Conservation (phyloP, 2,329 filamentous ascomycete species). For the Colletotrichum sp. region DNA sequence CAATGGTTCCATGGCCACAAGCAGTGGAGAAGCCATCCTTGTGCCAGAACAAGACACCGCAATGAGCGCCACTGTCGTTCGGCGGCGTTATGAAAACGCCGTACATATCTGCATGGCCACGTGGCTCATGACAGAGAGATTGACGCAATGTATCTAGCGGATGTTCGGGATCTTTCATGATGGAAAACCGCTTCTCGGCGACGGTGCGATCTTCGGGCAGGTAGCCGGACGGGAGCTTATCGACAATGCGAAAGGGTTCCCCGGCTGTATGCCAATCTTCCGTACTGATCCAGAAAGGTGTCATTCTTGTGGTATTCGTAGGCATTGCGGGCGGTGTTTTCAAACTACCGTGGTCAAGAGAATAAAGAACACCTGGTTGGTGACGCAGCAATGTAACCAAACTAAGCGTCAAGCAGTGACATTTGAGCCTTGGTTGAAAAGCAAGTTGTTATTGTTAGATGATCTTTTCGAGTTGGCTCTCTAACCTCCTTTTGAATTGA, state of each 20-base stretch:
- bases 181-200: neutral
- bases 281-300: conserved; percentile 25
- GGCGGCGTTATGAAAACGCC: conserved; percentile 28
- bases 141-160: neutral
- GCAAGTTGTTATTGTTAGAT: neutral
- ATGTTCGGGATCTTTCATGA: neutral
- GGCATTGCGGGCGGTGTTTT: neutral
- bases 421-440: neutral
- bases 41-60: conserved; percentile 32
- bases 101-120: conserved; percentile 29
- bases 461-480: neutral
- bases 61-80: conserved; percentile 24
- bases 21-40: conserved; percentile 32
- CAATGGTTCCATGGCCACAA: conserved; percentile 30
- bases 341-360: neutral
- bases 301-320: neutral
- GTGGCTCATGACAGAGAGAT: conserved; percentile 19
- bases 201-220: neutral
- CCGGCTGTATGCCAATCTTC: conserved; percentile 32
- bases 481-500: neutral
- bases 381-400: neutral
- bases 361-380: neutral
- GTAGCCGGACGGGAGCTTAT: conserved; percentile 1
- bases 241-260: conserved; percentile 29
- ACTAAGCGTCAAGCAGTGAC: neutral